phyloP scores from a whole-genome alignment of 2,329 filamentous ascomycete genomes.

The Trichoderma hamatum region DNA sequence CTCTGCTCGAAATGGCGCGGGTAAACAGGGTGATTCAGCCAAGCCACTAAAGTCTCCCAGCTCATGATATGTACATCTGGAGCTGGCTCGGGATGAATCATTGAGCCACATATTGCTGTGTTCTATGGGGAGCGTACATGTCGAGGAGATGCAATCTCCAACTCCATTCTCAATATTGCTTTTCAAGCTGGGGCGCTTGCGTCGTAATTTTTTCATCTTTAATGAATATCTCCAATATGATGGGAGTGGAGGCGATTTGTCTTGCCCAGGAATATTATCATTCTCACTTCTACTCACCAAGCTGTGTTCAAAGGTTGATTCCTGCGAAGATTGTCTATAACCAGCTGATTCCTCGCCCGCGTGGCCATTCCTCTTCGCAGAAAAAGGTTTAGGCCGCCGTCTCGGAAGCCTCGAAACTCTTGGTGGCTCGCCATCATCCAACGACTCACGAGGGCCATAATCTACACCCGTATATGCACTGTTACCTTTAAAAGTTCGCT shows the following conservation, averaged over 20 bases:
- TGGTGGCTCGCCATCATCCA: not conserved
- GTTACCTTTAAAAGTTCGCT: not conserved
- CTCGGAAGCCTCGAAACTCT: conserved; percentile 11
- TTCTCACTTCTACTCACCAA: not conserved
- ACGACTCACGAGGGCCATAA: not conserved
- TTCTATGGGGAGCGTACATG: not conserved
- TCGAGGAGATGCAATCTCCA: not conserved
- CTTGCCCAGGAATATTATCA: not conserved
- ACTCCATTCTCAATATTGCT: not conserved
- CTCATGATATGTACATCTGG: conserved; percentile 18
- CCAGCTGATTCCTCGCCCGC: not conserved
- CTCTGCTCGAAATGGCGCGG: not conserved
- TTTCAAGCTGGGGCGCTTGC: not conserved
- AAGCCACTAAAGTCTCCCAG: not conserved
- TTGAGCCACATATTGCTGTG: not conserved
- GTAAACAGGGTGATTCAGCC: not conserved
- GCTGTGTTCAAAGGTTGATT: not conserved
- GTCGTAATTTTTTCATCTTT: not conserved
- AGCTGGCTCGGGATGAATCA: conserved; percentile 6
- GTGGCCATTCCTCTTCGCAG: not conserved
- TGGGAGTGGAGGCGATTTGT: not conserved
- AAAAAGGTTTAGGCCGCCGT: not conserved
- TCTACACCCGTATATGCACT: not conserved
- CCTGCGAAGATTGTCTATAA: not conserved
- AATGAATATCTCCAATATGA: not conserved